phyloP scores from a whole-genome alignment of 1,284 basidiomycete species.

The Cryptococcus depauperatus region DNA sequence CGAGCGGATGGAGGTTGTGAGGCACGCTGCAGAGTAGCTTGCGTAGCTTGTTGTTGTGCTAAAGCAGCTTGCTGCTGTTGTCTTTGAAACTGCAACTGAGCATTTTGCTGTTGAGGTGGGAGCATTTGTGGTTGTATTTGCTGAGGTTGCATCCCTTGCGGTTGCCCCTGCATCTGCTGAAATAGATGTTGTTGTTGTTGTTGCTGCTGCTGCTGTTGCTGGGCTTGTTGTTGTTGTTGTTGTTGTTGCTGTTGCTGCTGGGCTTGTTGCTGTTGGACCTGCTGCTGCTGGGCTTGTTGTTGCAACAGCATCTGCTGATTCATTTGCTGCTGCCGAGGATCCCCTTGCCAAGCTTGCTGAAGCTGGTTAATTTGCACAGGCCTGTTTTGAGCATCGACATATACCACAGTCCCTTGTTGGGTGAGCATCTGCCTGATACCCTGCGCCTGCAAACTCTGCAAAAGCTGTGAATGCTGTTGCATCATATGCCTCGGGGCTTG shows the following conservation, averaged over 20 bases:
- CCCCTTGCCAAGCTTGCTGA: slow-evolving; percentile 10
- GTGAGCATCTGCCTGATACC: slow-evolving; percentile 11
- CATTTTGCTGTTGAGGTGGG: slow-evolving; percentile 3
- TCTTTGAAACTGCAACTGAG: not conserved
- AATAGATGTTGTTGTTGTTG: not conserved
- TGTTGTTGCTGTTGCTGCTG: slow-evolving; percentile 7
- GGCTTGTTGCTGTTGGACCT: slow-evolving; percentile 8
- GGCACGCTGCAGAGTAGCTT: slow-evolving; percentile 10
- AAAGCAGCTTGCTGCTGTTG: slow-evolving; percentile 1
- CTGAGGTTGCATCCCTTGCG: slow-evolving; percentile 5
- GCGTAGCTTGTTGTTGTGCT: not conserved
- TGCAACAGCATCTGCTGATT: not conserved
- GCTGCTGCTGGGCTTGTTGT: slow-evolving; percentile 3
- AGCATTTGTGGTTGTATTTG: slow-evolving; percentile 3
- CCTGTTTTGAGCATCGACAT: slow-evolving; percentile 10
- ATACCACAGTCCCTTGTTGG: slow-evolving; percentile 5
- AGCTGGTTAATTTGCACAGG: slow-evolving; percentile 10
- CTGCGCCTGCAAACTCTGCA: slow-evolving; percentile 3
- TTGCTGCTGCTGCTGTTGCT: slow-evolving; percentile 2
- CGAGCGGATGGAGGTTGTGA: slow-evolving; percentile 10
- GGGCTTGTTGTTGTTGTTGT: slow-evolving; percentile 2
- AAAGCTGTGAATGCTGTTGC: slow-evolving; percentile 7
- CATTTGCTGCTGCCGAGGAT: slow-evolving; percentile 8
- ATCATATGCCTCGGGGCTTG: slow-evolving; percentile 6
- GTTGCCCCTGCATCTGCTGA: slow-evolving; percentile 2